Base-by-base conservation (phyloP, 192 early-diverging fungal genomes). In the Backusella mclennaniae region DNA sequence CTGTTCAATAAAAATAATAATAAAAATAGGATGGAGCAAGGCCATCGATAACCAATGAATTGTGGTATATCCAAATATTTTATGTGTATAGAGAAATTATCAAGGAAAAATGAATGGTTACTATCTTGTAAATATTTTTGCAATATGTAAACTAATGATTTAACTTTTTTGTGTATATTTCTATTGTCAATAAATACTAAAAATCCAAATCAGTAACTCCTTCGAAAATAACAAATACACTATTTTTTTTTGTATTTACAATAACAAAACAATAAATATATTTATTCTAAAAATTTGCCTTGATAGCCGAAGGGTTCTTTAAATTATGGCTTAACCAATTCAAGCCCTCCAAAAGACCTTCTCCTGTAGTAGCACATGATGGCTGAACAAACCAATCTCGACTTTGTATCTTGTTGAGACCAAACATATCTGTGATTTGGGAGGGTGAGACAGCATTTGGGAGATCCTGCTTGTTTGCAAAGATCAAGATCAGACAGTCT, bases 341-440 rank as follows among this genome's bases (percentile, higher is more conserved):
- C 71, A 95, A 85, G 44, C 93, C 94, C 80, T 95, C 93, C 84
- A 92, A 91, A 56, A 95, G 84, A 52, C 94, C 94, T 74, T 95
- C 94, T 19, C 94, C 94, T 5, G 92, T 92, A 6, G 91, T 91
- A 0, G 93, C 94, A 73, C 94, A 95, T 23, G 92, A 93, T 44
- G 94, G 94, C 75, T 93, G 92, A 67, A 95, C 93, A 77, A 96
- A 97, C 98, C 98, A 99, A 69, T 91, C 89, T 74, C 97, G 85
- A 39, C 94, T 95, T 71, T 92, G 90, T 90, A 99, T 91, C 67
- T 89, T 87, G 67, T 93, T 89, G 74, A 99, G 82, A 6, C 95
- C 96, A 42, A 99, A 85, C 71, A 89, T 89, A 79, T 98, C 96
- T 26, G 96, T 95, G 63, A 99, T 92, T 82, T 99, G 97, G 63